A percentile compares a stretch with the other conserved stretches of the same genome.
Conservation (phyloP, 345 rosid species). For the Salix arbutifolia region DNA sequence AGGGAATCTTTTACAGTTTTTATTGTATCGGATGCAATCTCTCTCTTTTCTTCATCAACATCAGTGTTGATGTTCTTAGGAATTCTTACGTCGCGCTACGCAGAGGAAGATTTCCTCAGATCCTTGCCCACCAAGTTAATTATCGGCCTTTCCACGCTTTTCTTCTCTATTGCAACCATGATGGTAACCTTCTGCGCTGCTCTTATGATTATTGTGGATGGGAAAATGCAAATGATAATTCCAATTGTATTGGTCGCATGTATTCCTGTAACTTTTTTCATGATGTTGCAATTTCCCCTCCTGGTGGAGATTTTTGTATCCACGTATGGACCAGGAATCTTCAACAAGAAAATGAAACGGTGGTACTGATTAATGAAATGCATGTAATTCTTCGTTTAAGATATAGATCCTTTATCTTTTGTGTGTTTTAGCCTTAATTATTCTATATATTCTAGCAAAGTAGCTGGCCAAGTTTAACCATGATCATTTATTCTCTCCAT, state of each 20-base stretch:
- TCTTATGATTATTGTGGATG: not conserved
- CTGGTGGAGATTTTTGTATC: not conserved
- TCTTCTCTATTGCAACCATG: not conserved
- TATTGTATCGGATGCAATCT: not conserved
- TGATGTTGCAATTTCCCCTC: not conserved
- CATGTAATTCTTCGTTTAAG: too few species aligned
- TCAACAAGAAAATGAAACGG: not conserved
- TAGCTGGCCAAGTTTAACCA: too few species aligned
- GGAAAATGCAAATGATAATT: not conserved
- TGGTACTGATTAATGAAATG: not conserved
- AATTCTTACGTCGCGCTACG: not conserved
- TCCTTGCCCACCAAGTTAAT: too few species aligned
- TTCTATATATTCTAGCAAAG: too few species aligned
- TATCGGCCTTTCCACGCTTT: too few species aligned
- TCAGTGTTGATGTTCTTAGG: not conserved
- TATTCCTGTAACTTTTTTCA: not conserved
- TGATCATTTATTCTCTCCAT: too few species aligned
- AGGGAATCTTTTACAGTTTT: not conserved
- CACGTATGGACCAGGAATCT: not conserved
- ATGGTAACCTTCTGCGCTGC: not conserved
- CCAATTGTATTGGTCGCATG: not conserved
- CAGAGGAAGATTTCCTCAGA: too few species aligned
- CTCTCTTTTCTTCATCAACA: too few species aligned
- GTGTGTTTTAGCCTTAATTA: too few species aligned
- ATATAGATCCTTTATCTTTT: too few species aligned